Evolutionary conservation across 495 filamentous ascomycete species (phyloP), one percentile per base, ranked within the genome.

Genomic region (Cercophora scortea): DNA sequence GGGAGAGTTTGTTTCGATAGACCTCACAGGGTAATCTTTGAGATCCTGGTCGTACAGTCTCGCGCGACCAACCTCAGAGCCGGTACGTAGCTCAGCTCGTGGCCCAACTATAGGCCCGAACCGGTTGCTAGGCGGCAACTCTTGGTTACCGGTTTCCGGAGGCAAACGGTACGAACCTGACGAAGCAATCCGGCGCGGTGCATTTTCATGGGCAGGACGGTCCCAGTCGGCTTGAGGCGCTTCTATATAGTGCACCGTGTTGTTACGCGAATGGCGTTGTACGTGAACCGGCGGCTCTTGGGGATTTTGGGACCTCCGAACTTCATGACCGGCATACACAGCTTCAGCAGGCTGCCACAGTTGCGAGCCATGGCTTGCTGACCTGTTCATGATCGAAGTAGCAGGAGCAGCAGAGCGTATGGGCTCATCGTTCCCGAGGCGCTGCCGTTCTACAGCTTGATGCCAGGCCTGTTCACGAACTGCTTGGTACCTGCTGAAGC

Each of bases 401-500:
- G 38, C 12, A 25, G 32, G 35, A 18, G 43, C 49, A 15, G 33
- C 46, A 50, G 55, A 40, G 12, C 12, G 25, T 34, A 39, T 32
- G 12, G 48, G 36, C n/a, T 41, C 55, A 18, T 56, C 16, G 19
- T 55, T 35, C 12, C 11, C 57, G 45, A 39, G 54, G 36, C 63
- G 61, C 38, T 59, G 56, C 18, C 64, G 55, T 42, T 63, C 64
- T 41, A 63, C 49, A 6, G 59, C 66, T 38, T 70, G 56, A 35
- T 61, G 49, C 57, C 66, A 58, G 13, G 69, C 69, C 48, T 64
- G 58, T 11, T 69, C 60, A 38, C 59, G 67, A 13, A 53, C 61
- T 13, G 70, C 70, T 52, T 68, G 64, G 41, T 73, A 72, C 15
- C 71, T 62, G 36, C 59, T 62, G 52, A 74, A 71, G 25, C 67